Conservation (phyloP, 2,329 filamentous ascomycete genomes). For the Diaporthe humulicola region DNA sequence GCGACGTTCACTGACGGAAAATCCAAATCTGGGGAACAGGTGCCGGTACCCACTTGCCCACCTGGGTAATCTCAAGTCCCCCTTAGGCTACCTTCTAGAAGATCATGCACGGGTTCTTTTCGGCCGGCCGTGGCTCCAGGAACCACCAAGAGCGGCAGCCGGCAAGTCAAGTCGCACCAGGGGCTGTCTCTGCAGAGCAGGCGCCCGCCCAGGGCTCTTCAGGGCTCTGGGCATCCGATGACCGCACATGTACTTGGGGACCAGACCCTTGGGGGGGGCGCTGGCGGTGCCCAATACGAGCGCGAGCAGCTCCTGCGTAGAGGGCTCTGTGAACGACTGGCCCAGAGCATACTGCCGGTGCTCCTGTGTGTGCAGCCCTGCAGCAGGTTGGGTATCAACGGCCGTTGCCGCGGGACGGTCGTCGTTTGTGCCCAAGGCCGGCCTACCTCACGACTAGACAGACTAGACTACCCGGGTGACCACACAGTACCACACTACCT, state of each 20-base stretch:
- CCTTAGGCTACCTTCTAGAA: conserved; percentile 39
- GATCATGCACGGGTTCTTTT: conserved; percentile 30
- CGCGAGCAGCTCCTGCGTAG: not conserved
- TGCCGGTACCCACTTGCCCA: conserved; percentile 35
- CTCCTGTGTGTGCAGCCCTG: conserved; percentile 42
- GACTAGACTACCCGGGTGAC: too few species aligned
- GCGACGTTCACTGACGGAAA: conserved; percentile 41
- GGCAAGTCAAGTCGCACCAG: conserved; percentile 37
- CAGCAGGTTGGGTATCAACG: conserved; percentile 50
- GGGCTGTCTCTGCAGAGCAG: not conserved
- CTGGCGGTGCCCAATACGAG: conserved; percentile 1
- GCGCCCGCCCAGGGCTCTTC: conserved; percentile 15
- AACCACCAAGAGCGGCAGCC: conserved; percentile 25
- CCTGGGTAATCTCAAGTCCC: conserved; percentile 6
- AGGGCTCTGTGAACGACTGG: conserved; percentile 44
- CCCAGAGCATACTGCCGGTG: conserved; percentile 33
- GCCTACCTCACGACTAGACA: not conserved
- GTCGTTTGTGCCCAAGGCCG: conserved; percentile 49
- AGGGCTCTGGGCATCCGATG: conserved; percentile 15
- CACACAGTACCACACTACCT: too few species aligned
- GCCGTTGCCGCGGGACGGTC: conserved; percentile 40
- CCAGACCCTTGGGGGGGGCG: not conserved
- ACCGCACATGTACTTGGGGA: not conserved
- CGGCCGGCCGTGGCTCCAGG: conserved; percentile 10
- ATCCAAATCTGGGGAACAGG: conserved; percentile 37